phyloP scores from a whole-genome alignment of 1,139 yeast genomes.

The Saccharomyces hybrid region DNA sequence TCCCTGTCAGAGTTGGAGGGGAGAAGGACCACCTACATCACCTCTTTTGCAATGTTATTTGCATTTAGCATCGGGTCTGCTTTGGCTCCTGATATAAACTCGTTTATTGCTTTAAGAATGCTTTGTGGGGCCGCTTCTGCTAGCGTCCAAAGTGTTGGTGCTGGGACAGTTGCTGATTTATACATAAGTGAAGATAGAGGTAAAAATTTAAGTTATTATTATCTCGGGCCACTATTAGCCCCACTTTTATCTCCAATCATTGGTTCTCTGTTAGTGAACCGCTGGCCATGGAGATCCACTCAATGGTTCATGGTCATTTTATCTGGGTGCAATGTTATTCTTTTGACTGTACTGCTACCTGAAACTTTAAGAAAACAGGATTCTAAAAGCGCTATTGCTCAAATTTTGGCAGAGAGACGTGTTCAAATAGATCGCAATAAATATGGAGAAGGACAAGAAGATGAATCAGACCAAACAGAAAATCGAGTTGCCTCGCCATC shows the following conservation, averaged over 20 bases:
- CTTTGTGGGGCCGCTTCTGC: conserved; percentile 78
- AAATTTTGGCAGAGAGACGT: conserved; percentile 37
- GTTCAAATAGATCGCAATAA: not conserved
- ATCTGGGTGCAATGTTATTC: conserved; percentile 46
- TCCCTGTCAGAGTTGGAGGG: conserved; percentile 70
- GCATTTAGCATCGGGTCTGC: conserved; percentile 72
- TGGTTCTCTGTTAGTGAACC: conserved; percentile 67
- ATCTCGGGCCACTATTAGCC: conserved; percentile 75
- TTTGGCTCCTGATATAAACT: conserved; percentile 50
- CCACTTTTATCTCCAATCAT: conserved; percentile 76
- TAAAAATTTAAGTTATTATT: conserved; percentile 70
- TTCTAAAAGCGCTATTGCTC: conserved; percentile 42
- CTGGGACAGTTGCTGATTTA: conserved; percentile 78
- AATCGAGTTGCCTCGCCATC: not conserved
- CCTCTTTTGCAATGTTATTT: conserved; percentile 56
- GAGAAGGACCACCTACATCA: conserved; percentile 61
- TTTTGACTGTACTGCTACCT: conserved; percentile 55
- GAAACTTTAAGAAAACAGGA: conserved; percentile 64
- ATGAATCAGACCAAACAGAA: not conserved
- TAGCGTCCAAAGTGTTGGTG: conserved; percentile 83
- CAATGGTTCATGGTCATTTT: conserved; percentile 77
- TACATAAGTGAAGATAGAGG: conserved; percentile 67
- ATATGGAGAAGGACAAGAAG: not conserved
- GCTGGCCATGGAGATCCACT: conserved; percentile 85
- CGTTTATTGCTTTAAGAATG: conserved; percentile 61